A percentile compares a stretch with the other conserved stretches of the same genome.
These are phyloP conservation scores for Capsella bursapastoris DNA, from an alignment of 345 rosid genomes.

Conservation along the genomic window DNA sequence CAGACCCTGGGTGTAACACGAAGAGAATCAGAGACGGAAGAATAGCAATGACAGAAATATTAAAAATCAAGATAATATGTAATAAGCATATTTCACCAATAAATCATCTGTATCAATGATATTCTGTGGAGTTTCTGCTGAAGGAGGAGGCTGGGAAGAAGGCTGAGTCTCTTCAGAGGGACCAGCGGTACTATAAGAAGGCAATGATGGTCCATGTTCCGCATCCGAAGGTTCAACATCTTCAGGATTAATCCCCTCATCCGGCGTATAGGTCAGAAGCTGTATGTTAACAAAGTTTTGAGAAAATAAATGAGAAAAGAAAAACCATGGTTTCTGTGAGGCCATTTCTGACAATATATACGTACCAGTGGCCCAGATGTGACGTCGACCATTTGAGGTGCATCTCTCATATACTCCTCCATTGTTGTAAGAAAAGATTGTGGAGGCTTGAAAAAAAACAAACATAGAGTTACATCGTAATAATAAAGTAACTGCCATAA, in stretches of 20 bases:
- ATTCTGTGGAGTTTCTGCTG: slow-evolving; percentile 59
- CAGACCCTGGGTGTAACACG: slow-evolving; percentile 59
- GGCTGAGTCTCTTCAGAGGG: slow-evolving; percentile 54
- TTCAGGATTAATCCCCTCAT: slow-evolving; percentile 60
- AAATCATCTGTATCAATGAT: slow-evolving; percentile 73
- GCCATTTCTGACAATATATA: slow-evolving; percentile 26
- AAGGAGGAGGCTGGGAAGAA: slow-evolving; percentile 49
- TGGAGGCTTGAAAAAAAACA: slow-evolving; percentile 65
- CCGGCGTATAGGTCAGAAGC: slow-evolving; percentile 86
- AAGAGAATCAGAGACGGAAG: neutral
- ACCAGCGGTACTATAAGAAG: slow-evolving; percentile 51
- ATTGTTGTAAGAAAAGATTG: slow-evolving; percentile 61
- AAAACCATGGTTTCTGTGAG: slow-evolving; percentile 2
- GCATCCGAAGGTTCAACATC: slow-evolving; percentile 53
- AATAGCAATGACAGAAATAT: neutral
- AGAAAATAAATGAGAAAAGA: slow-evolving; percentile 5
- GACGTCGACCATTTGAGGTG: slow-evolving; percentile 45
- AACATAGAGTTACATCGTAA: slow-evolving; percentile 20
- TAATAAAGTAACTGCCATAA: neutral
- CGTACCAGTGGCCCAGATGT: slow-evolving; percentile 71
- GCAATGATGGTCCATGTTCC: slow-evolving; percentile 63
- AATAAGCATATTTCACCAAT: slow-evolving; percentile 56
- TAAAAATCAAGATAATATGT: neutral
- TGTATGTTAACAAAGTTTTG: slow-evolving; percentile 39
- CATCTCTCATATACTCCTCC: slow-evolving; percentile 48